A percentile compares a stretch with the other conserved stretches of the same genome.
Evolutionary conservation across 2,329 filamentous ascomycete genomes (phyloP).

Genomic region (Cadophora malorum): DNA sequence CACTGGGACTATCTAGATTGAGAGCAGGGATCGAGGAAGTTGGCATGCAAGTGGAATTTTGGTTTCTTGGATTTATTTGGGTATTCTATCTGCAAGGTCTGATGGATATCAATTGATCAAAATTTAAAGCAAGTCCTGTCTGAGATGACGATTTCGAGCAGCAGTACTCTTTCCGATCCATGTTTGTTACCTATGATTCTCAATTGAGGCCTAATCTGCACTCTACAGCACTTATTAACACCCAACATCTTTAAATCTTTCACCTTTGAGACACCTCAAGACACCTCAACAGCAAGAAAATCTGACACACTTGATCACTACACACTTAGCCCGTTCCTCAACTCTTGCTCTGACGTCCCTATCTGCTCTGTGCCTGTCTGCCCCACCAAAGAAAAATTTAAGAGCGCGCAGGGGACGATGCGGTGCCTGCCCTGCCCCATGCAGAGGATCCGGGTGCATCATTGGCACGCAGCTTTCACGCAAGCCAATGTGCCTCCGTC

Average conservation of each 20-base stretch:
- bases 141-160: background rate
- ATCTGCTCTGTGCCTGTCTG: background rate
- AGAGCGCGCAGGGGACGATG: background rate
- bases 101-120: background rate
- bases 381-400: constrained; percentile 10
- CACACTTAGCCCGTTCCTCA: background rate
- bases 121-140: background rate
- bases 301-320: no score
- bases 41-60: background rate
- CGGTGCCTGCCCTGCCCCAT: background rate
- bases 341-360: background rate
- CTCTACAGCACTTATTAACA: background rate
- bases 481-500: background rate
- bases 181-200: background rate
- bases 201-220: background rate
- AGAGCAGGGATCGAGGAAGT: background rate
- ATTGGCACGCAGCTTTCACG: background rate
- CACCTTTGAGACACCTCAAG: no score
- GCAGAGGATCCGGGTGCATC: background rate
- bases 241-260: no score
- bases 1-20: background rate
- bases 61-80: background rate
- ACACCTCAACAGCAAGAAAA: no score
- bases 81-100: background rate
- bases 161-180: background rate